Percentiles rank a stretch among this genome's conserved stretches.
These are phyloP conservation scores for Cytospora leucostoma DNA, from an alignment of 2,329 filamentous ascomycete species.

Conservation along the genomic window DNA sequence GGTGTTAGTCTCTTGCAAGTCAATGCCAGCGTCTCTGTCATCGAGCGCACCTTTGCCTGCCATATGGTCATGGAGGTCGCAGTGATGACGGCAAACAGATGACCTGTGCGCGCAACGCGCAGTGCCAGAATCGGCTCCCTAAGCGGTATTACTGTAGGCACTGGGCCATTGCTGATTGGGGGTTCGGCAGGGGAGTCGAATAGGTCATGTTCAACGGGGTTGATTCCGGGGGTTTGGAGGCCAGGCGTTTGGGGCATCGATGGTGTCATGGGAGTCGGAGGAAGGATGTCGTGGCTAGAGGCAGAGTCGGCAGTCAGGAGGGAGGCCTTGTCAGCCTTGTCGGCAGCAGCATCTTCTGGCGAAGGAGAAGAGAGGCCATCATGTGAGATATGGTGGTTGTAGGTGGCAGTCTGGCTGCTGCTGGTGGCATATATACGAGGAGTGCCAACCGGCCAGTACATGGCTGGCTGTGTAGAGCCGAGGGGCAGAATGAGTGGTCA, in stretches of 20 bases:
- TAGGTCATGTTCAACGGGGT: constrained; percentile 59
- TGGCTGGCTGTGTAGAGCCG: constrained; percentile 47
- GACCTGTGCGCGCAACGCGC: constrained; percentile 75
- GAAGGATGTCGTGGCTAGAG: constrained; percentile 39
- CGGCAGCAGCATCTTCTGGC: constrained; percentile 37
- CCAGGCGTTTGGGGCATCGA: constrained; percentile 58
- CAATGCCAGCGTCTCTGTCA: constrained; percentile 24
- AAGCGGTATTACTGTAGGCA: constrained; percentile 42
- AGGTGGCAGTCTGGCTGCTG: constrained; percentile 58
- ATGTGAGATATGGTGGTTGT: constrained; percentile 56
- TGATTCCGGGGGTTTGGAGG: constrained; percentile 59
- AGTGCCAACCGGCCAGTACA: constrained; percentile 91
- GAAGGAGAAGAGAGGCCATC: constrained; percentile 53
- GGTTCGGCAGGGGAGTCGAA: constrained; percentile 36
- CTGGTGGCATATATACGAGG: constrained; percentile 80
- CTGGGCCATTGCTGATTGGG: constrained; percentile 34
- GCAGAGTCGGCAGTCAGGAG: constrained; percentile 30
- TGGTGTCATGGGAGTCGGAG: constrained; percentile 48
- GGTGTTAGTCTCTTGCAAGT: constrained; percentile 26
- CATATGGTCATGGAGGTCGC: constrained; percentile 85
- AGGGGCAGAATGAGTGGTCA: constrained; percentile 38
- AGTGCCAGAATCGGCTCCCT: constrained; percentile 73
- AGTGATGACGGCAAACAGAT: constrained; percentile 86
- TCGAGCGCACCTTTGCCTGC: constrained; percentile 78
- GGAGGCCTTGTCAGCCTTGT: constrained; percentile 30